Conservation (phyloP, 768 basidiomycete genomes). For the Phylloporus sp. region DNA sequence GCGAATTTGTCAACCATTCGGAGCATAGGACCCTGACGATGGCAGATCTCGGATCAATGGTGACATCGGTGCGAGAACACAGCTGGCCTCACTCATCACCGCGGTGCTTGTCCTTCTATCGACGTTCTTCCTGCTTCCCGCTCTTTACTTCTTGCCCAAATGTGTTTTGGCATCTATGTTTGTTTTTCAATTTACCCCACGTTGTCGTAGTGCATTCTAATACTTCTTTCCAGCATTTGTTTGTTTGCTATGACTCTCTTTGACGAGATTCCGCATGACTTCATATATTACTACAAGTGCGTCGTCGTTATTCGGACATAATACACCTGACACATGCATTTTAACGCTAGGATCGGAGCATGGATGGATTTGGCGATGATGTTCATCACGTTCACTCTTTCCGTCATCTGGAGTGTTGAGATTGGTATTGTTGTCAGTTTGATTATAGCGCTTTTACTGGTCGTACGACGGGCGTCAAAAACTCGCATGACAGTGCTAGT, state of each 20-base stretch:
- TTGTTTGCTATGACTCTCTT: conserved; percentile 84
- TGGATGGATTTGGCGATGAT: conserved; percentile 89
- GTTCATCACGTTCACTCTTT: conserved; percentile 81
- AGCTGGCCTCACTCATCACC: conserved; percentile 83
- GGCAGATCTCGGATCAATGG: conserved; percentile 80
- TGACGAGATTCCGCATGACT: conserved; percentile 82
- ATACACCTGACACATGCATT: not conserved
- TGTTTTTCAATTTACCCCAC: conserved; percentile 26
- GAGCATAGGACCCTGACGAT: not conserved
- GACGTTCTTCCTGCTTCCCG: conserved; percentile 87
- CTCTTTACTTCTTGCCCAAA: conserved; percentile 84
- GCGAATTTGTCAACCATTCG: conserved; percentile 11
- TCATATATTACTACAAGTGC: conserved; percentile 80
- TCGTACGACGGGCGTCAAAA: conserved; percentile 85
- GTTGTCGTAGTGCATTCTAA: conserved; percentile 7
- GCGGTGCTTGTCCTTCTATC: conserved; percentile 72
- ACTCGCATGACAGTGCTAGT: conserved; percentile 90
- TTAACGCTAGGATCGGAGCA: conserved; percentile 61
- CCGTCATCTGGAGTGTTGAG: conserved; percentile 88
- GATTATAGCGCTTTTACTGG: conserved; percentile 81
- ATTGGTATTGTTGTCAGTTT: conserved; percentile 88
- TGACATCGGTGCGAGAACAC: conserved; percentile 83
- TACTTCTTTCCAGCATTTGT: conserved; percentile 53
- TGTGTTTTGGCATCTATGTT: conserved; percentile 87
- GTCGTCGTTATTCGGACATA: conserved; percentile 15